Percentiles rank a stretch among this genome's conserved stretches.
These are phyloP conservation scores for Colletotrichum graminicola DNA, from an alignment of 2,329 filamentous ascomycete species.

Conservation along the genomic window DNA sequence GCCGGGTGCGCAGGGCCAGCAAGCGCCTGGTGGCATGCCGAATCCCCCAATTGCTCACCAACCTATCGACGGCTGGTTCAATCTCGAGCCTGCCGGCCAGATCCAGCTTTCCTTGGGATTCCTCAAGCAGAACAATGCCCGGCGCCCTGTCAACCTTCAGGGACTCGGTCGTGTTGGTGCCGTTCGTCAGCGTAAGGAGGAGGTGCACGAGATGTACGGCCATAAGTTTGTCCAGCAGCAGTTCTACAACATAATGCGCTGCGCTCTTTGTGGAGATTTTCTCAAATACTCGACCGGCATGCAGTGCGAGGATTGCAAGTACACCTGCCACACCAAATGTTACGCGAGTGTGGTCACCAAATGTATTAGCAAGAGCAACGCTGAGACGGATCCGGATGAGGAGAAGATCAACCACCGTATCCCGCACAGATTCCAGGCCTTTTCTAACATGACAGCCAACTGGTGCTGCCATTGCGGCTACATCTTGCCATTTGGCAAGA, in stretches of 20 bases:
- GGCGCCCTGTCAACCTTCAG: slow-evolving; percentile 85
- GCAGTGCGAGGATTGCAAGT: slow-evolving; percentile 99
- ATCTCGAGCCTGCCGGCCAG: slow-evolving; percentile 91
- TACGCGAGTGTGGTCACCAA: slow-evolving; percentile 98
- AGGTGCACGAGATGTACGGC: slow-evolving; percentile 97
- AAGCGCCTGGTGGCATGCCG: slow-evolving; percentile 48
- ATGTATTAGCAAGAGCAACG: slow-evolving; percentile 99
- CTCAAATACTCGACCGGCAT: slow-evolving; percentile 98
- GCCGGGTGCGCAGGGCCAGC: slow-evolving; percentile 51
- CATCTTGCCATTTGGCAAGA: slow-evolving; percentile 92
- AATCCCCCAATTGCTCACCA: slow-evolving; percentile 66
- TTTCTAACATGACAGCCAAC: slow-evolving; percentile 96
- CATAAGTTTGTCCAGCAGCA: slow-evolving; percentile 99
- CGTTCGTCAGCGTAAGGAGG: slow-evolving; percentile 96
- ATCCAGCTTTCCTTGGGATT: slow-evolving; percentile 95
- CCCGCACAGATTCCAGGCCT: slow-evolving; percentile 96
- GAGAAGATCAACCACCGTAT: slow-evolving; percentile 99
- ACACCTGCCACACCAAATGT: slow-evolving; percentile 98
- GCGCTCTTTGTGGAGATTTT: slow-evolving; percentile 96
- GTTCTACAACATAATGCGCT: slow-evolving; percentile 99
- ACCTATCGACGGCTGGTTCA: slow-evolving; percentile 95
- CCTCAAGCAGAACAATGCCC: slow-evolving; percentile 88
- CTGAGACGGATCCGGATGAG: slow-evolving; percentile 97
- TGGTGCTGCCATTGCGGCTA: slow-evolving; percentile 99
- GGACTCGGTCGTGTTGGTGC: slow-evolving; percentile 95